Percentiles rank a stretch among this genome's conserved stretches.
Conservation (phyloP, 768 basidiomycete species). For the Suillus variegatus region DNA sequence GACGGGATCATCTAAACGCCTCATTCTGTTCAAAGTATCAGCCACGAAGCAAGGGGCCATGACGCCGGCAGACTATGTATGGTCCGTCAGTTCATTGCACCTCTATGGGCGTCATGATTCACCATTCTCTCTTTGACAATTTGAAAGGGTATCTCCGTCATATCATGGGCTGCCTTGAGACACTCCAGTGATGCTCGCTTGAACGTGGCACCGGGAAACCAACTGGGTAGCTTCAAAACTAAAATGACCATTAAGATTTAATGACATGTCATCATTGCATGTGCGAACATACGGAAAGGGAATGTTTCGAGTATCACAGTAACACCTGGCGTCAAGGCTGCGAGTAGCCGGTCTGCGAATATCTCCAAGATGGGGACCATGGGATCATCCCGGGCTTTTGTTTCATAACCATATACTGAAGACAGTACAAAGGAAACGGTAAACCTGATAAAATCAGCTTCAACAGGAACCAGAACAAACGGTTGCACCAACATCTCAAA, state of each 20-base stretch:
- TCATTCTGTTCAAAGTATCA: not conserved
- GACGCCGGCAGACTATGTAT: not conserved
- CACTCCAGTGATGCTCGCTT: not conserved
- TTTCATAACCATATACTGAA: not conserved
- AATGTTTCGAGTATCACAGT: not conserved
- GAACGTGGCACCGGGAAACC: not conserved
- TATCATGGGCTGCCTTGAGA: not conserved
- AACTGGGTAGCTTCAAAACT: not conserved
- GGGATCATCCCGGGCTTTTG: not conserved
- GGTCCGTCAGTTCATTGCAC: not conserved
- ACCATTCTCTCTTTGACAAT: not conserved
- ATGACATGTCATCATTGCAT: not conserved
- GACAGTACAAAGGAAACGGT: not conserved
- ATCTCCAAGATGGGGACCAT: not conserved
- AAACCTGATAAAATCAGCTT: not conserved
- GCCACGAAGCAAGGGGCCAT: not conserved
- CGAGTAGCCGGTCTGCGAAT: not conserved
- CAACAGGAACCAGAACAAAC: not conserved
- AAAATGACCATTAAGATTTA: not conserved
- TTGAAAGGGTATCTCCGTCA: not conserved
- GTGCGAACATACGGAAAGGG: not conserved
- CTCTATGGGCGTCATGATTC: not conserved
- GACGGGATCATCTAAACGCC: not conserved
- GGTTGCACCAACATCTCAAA: not conserved
- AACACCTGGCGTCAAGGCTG: not conserved